Conservation (phyloP, 2,329 filamentous ascomycete species). For the Waltergamsia citrina region DNA sequence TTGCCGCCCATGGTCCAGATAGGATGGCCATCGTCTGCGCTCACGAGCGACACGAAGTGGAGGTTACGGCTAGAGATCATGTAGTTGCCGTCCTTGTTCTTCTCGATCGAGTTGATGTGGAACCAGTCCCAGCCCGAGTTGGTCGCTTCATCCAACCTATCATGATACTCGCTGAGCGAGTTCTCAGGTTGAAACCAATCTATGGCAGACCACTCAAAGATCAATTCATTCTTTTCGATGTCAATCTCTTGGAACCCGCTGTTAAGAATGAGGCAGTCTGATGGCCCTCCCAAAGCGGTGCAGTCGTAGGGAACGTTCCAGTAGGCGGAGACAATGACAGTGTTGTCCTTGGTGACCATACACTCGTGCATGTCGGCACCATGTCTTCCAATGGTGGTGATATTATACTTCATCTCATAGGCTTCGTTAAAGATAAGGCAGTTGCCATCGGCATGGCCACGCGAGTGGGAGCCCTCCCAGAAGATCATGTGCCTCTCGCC, state of each 20-base stretch:
- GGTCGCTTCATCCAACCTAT: constrained; percentile 16
- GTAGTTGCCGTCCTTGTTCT: constrained; percentile 19
- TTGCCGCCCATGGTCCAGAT: constrained; percentile 24
- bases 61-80: constrained; percentile 20
- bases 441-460: no score
- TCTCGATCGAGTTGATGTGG: constrained; percentile 16
- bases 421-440: constrained; percentile 19
- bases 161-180: constrained; percentile 14
- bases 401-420: constrained; percentile 26
- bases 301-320: constrained; percentile 20
- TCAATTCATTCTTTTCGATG: constrained; percentile 20
- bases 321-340: constrained; percentile 32
- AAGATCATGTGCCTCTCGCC: no score
- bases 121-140: constrained; percentile 14
- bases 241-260: constrained; percentile 29
- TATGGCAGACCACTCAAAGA: constrained; percentile 26
- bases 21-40: constrained; percentile 13
- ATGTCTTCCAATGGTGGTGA: constrained; percentile 16
- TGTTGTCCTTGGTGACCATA: constrained; percentile 26
- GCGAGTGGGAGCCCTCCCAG: no score
- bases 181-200: no score
- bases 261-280: constrained; percentile 19
- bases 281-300: constrained; percentile 17
- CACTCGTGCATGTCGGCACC: constrained; percentile 33
- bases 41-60: constrained; percentile 18